Base-by-base conservation (phyloP, 2,329 filamentous ascomycete genomes). In the Byssochlamys sp. region DNA sequence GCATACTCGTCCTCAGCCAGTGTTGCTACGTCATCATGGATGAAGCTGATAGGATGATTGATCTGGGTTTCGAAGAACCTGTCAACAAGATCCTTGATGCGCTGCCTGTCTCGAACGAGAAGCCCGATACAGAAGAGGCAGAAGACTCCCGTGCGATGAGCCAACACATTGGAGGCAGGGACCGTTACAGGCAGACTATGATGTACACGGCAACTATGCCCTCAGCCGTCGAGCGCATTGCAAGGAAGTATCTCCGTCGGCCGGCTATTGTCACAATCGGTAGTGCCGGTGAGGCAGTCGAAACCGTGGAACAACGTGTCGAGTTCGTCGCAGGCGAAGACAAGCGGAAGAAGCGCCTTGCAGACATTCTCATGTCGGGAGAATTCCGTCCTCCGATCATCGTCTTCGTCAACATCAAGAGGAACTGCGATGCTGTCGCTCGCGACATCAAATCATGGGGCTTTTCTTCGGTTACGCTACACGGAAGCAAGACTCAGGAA, bases 181-280 rank as follows among this genome's bases (percentile, higher is more conserved):
- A 91, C 67, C 83, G 88, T 25, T 97, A 97, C 77, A 82, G 94
- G 59, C 92, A 99, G 74, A 99, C 94, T 0, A 99, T 99, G 94
- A 99, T 99, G 94, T 99, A 97, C 84, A 97, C 94, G 63, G 94
- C 94, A 55, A 99, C 94, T 28, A 99, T 99, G 94, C 91, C 94
- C 1, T 78, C 89, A 0, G 84, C 89, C 0, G 89, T 99, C 14
- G 94, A 99, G 71, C 89, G 89, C 61, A 97, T 99, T 62, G 94
- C 94, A n/a, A 88, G 91, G 66, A 96, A 96, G 71, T 99, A 99
- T 70, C 84, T 97, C 14, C 88, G 92, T 0, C 85, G 94, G 11
- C 94, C 94, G 0, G 94, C 94, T 24, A 94, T 91, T 54, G 91
- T 96, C 45, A 96, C 89, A 0, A 97, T 99, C 62, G 94, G 94